These are phyloP conservation scores for Lodderomyces parapsilosis DNA, from an alignment of 1,139 yeast genomes.

Conservation along the genomic window DNA sequence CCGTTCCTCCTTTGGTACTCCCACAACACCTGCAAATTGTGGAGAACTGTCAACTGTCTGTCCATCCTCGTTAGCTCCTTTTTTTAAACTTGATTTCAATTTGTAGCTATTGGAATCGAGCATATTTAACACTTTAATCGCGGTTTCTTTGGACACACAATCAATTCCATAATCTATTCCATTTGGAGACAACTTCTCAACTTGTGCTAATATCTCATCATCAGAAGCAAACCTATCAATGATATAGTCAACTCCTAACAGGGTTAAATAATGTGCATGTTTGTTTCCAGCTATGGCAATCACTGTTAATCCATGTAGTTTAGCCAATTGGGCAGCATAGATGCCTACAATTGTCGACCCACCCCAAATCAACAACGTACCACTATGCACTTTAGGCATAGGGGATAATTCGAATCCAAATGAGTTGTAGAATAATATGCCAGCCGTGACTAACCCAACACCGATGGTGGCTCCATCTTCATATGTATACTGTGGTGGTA, in stretches of 20 bases:
- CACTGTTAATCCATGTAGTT: constrained; percentile 37
- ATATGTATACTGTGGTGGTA: constrained; percentile 27
- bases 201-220: constrained; percentile 19
- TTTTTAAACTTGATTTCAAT: too few species aligned
- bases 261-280: constrained; percentile 29
- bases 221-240: constrained; percentile 32
- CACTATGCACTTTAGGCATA: neutral
- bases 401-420: constrained; percentile 18
- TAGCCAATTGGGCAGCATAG: constrained; percentile 42
- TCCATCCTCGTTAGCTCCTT: too few species aligned
- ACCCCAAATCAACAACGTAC: constrained; percentile 43
- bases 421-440: constrained; percentile 34
- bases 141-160: constrained; percentile 43
- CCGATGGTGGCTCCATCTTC: constrained; percentile 48
- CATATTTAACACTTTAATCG: constrained; percentile 27
- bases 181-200: constrained; percentile 16
- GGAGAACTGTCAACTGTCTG: too few species aligned
- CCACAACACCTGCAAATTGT: constrained; percentile 39
- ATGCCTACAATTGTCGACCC: constrained; percentile 49
- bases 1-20: constrained; percentile 27
- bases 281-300: constrained; percentile 36
- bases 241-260: constrained; percentile 39
- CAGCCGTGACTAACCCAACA: constrained; percentile 49
- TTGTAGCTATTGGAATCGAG: constrained; percentile 15
- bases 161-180: constrained; percentile 38